A percentile compares a stretch with the other conserved stretches of the same genome.
phyloP scores from a whole-genome alignment of 2,329 filamentous ascomycete species.

The Xylaria multiplex region DNA sequence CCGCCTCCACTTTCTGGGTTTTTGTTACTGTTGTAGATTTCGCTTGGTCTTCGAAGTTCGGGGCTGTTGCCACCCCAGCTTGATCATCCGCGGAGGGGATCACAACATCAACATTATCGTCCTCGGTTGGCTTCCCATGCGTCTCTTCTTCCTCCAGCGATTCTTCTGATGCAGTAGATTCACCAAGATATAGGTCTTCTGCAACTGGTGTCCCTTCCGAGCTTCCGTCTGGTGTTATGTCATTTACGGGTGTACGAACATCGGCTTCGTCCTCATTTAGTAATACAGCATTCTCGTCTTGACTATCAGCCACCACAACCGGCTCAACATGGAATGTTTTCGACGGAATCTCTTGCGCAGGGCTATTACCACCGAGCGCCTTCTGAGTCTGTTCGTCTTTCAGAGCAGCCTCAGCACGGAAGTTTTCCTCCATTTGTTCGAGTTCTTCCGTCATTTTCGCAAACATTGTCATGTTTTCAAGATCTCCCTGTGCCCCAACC shows the following conservation, averaged over 20 bases:
- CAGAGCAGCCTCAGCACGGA: constrained; percentile 33
- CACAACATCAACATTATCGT: constrained; percentile 16
- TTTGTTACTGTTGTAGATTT: constrained; percentile 19
- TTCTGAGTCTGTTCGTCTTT: constrained; percentile 38
- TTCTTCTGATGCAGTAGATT: neutral
- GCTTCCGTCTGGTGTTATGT: constrained; percentile 21
- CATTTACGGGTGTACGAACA: constrained; percentile 24
- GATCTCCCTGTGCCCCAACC: constrained; percentile 39
- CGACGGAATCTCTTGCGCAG: constrained; percentile 34
- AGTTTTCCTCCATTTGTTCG: constrained; percentile 38
- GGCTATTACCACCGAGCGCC: constrained; percentile 40
- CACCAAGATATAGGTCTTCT: constrained; percentile 5
- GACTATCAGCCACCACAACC: constrained; percentile 25
- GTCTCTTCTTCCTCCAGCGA: neutral
- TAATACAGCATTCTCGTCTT: constrained; percentile 30
- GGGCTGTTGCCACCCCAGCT: constrained; percentile 3
- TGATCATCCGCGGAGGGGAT: neutral
- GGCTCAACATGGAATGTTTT: constrained; percentile 31
- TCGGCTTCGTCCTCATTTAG: constrained; percentile 31
- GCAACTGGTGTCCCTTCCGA: constrained; percentile 24
- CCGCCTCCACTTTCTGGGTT: constrained; percentile 9
- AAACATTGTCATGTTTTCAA: constrained; percentile 30
- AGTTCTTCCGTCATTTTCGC: constrained; percentile 41
- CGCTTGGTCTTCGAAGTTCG: constrained; percentile 18
- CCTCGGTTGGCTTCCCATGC: constrained; percentile 21